Evolutionary conservation across 1,139 yeast genomes (phyloP).

Genomic region (Zygotorulaspora mrakii): DNA sequence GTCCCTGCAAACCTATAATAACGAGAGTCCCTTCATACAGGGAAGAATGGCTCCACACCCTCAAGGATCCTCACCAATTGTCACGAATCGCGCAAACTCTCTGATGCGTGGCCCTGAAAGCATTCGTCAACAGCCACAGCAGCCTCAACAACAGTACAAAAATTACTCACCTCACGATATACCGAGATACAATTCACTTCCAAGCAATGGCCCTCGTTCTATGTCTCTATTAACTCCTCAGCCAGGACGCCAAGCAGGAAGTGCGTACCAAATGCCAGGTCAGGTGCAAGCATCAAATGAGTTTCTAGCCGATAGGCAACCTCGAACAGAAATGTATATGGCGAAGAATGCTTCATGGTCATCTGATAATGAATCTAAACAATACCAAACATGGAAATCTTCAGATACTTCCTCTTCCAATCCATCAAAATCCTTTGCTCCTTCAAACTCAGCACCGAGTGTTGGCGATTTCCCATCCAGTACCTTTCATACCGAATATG

Average conservation of each 20-base stretch:
- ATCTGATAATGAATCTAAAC: constrained; percentile 9
- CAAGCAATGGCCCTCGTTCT: constrained; percentile 20
- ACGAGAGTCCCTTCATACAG: constrained; percentile 14
- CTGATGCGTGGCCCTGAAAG: constrained; percentile 26
- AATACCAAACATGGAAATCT: constrained; percentile 1
- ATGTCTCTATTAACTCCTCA: constrained; percentile 25
- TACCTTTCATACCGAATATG: constrained; percentile 3
- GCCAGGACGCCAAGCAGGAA: constrained; percentile 7
- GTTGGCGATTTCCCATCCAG: background rate
- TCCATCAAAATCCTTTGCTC: constrained; percentile 7
- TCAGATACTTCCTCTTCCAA: constrained; percentile 9
- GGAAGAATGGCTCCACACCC: constrained; percentile 9
- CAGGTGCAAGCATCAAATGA: background rate
- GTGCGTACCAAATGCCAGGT: constrained; percentile 5
- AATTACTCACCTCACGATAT: constrained; percentile 11
- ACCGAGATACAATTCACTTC: constrained; percentile 2
- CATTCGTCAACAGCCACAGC: constrained; percentile 18
- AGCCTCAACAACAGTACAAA: constrained; percentile 8
- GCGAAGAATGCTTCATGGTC: constrained; percentile 4
- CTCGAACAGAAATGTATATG: background rate
- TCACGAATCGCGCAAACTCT: constrained; percentile 25
- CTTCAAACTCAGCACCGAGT: constrained; percentile 6
- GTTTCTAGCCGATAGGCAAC: background rate
- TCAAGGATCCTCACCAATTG: constrained; percentile 14
- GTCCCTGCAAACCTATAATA: constrained; percentile 47